Base-by-base conservation (phyloP, 306 rosid species). In the Vigna radiata region DNA sequence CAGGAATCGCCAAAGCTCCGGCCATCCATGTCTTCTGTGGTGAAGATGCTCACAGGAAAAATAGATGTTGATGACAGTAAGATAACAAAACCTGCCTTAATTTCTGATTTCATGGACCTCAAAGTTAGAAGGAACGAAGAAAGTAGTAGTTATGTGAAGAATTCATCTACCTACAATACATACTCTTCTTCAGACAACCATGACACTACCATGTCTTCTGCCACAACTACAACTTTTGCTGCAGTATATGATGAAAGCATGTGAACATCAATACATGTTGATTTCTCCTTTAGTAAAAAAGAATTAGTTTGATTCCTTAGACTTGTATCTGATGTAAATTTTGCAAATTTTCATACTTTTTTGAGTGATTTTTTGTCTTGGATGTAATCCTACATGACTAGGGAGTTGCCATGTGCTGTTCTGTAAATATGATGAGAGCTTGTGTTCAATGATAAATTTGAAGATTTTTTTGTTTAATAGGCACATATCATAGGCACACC, bases 11-110 rank as follows among this genome's bases (percentile, higher is more conserved):
- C 93, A 0, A 91, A 87, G 81, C 88, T 78, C 58, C 89, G 99
- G 70, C 99, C 99, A 8, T 83, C 99, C 12, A 96, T 96, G 98
- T 86, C 99, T 54, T 75, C 91, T 0, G 99, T 93, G 78, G 93
- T 96, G 21, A 89, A 89, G 91, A 91, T 96, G 97, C 90, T 96
- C 36, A 91, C 83, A 0, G 90, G 97, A 39, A 65, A 89, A 83
- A 86, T 73, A 48, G 59, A 75, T 18, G 78, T 91, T 0, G 63
- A 87, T 50, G 83, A 89, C 44, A 37, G 23, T 8, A 69, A 69
- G 82, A 89, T 92, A 82, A 81, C 94, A 68, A 90, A 91, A 84
- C 98, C 99, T 5, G 98, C 96, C 69, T 77, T 96, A 44, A 91
- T 96, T 61, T 81, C 97, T 8, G 99, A 96, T 80, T 88, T 92